Conservation (phyloP, 83 land plant genomes). For the Diphasiastrum complanatum region DNA sequence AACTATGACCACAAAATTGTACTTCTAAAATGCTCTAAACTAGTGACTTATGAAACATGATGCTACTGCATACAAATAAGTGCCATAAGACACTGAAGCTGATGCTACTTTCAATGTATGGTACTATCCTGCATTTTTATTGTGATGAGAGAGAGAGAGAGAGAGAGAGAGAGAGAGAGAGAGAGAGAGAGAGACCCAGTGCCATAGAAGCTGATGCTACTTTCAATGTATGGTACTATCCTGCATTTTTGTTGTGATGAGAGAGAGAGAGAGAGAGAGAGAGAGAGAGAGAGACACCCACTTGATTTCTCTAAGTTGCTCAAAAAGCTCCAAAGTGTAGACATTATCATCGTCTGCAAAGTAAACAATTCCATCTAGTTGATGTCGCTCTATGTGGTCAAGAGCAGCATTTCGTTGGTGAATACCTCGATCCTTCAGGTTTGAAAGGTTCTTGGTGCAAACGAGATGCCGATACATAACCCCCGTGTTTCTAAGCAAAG, state of each 20-base stretch:
- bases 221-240: too few species aligned
- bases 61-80: too few species aligned
- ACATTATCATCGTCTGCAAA: constrained; percentile 94
- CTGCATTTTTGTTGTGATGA: too few species aligned
- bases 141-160: not conserved
- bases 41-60: too few species aligned
- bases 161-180: not conserved
- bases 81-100: too few species aligned
- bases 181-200: too few species aligned
- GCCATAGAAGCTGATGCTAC: too few species aligned
- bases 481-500: constrained; percentile 57
- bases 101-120: too few species aligned
- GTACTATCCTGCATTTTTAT: too few species aligned
- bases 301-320: constrained; percentile 72
- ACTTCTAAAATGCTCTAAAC: too few species aligned
- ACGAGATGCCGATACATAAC: constrained; percentile 89
- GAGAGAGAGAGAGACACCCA: constrained; percentile 19
- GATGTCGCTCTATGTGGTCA: constrained; percentile 74
- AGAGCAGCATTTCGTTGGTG: constrained; percentile 79
- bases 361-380: constrained; percentile 84
- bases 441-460: constrained; percentile 46
- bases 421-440: constrained; percentile 71
- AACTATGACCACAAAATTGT: too few species aligned
- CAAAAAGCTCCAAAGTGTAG: constrained; percentile 75
- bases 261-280: not conserved